Evolutionary conservation across 73 alveolate genomes (phyloP).

Genomic region (Tetrahymena elliotti): DNA sequence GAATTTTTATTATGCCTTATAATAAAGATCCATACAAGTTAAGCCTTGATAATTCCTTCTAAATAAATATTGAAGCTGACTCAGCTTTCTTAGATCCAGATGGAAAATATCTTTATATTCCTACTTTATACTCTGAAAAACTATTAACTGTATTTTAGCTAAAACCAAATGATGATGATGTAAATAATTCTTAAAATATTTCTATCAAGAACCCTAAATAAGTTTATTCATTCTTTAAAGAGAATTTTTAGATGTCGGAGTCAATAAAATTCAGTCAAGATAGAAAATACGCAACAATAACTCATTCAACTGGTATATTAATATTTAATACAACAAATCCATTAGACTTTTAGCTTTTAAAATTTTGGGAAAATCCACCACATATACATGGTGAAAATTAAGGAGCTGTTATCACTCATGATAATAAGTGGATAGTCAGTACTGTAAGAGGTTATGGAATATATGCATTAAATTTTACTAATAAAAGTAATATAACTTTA

Average conservation of each 20-base stretch:
- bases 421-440: not conserved
- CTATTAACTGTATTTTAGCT: not conserved
- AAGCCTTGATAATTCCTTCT: not conserved
- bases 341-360: not conserved
- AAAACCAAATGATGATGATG: not conserved
- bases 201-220: not conserved
- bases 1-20: not conserved
- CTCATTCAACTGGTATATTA: not conserved
- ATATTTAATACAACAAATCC: not conserved
- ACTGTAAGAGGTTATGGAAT: not conserved
- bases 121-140: not conserved
- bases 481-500: not conserved
- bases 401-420: not conserved
- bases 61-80: not conserved
- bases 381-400: not conserved
- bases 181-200: too few species aligned
- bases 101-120: not conserved
- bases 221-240: not conserved
- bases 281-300: not conserved
- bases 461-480: not conserved
- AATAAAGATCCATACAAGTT: not conserved
- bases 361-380: not conserved
- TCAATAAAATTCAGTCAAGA: not conserved
- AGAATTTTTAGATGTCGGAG: not conserved
- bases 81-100: not conserved